Evolutionary conservation across 345 rosid genomes (phyloP), one percentile per base, ranked within the genome.

Genomic region (Erodium maritimum): DNA sequence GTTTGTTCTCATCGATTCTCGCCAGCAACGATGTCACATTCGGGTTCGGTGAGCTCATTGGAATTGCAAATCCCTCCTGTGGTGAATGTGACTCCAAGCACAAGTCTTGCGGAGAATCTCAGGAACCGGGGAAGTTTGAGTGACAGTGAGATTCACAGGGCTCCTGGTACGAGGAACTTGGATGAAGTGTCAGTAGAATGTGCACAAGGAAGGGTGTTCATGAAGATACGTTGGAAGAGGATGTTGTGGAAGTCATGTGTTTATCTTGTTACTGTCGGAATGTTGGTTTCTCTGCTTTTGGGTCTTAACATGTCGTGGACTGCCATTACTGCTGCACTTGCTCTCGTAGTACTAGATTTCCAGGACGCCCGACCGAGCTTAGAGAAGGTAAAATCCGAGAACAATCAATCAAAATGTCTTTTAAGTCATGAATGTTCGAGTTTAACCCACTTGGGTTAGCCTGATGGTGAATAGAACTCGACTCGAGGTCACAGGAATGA

Each of bases 241-340:
- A 57, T 56, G 19, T 20, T 80, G 9, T 79, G 87, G 96, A 88
- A 85, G 60, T 57, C 75, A 2, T 63, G 85, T 70, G 90, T 88
- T 53, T 86, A 86, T 61, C 58, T 81, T 17, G 75, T 82, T 23
- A 83, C 91, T 0, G 0, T 84, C 4, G 95, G 95, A 8, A 82
- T 88, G 96, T 19, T 91, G 54, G 56, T 81, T 60, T 77, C 91
- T 61, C 51, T 91, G 67, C 73, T 88, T 42, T 51, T 76, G 70
- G 97, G 96, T 56, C 76, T 84, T 50, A 78, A 88, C 68, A 85
- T 91, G 97, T 88, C 96, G 0, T 91, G 97, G 97, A 83, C 86
- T 17, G 90, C 96, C 23, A 72, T 91, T 4, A 79, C 95, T 4
- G 88, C 97, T 18, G 90, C 95, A 21, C 76, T 91, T 62, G 88